Evolutionary conservation across 2,329 filamentous ascomycete species (phyloP).

Genomic region (Fusarium humuli): DNA sequence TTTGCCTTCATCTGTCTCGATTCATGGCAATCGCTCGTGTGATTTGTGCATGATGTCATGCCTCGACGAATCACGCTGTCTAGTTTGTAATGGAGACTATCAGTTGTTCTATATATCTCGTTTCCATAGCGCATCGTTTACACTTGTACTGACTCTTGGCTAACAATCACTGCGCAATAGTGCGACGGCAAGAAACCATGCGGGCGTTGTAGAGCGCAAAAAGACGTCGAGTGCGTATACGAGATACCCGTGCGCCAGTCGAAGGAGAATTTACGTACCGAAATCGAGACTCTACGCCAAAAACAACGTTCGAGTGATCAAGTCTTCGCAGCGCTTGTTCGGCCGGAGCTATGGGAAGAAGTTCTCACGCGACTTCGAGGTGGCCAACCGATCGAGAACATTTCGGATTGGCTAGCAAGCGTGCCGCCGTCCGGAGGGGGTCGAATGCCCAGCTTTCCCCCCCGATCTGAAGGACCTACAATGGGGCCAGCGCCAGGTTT

Average conservation of each 20-base stretch:
- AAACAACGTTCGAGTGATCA: conserved; percentile 67
- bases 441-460: conserved; percentile 46
- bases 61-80: neutral
- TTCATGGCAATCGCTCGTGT: neutral
- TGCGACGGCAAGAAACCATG: conserved; percentile 71
- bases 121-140: neutral
- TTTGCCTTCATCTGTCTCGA: neutral
- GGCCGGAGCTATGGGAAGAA: conserved; percentile 64
- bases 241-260: conserved; percentile 72
- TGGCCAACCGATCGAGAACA: conserved; percentile 66
- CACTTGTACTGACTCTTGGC: neutral
- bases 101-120: neutral
- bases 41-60: neutral
- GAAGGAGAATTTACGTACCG: conserved; percentile 69
- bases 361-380: conserved; percentile 64
- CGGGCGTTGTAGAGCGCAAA: conserved; percentile 65
- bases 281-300: conserved; percentile 68
- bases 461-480: conserved; percentile 27
- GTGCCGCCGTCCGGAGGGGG: conserved; percentile 49
- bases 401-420: conserved; percentile 65
- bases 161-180: conserved; percentile 50
- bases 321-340: conserved; percentile 65
- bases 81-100: neutral
- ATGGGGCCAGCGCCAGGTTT: conserved; percentile 47
- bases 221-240: conserved; percentile 68